A percentile compares a stretch with the other conserved stretches of the same genome.
These are phyloP conservation scores for Fragilariopsis cylindrus DNA, from an alignment of 108 stramenopile species.

Conservation along the genomic window DNA sequence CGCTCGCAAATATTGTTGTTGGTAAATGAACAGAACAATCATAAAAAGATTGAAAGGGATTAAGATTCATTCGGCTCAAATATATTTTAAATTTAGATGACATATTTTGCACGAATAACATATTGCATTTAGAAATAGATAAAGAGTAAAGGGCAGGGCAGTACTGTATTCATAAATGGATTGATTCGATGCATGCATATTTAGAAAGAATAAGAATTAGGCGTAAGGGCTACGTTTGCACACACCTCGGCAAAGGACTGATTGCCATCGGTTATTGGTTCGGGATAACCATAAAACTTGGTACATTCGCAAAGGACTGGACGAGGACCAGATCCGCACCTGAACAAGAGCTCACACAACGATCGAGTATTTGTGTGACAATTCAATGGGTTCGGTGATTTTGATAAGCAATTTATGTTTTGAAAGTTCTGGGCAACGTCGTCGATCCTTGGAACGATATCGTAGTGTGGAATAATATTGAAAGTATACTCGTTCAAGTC, in stretches of 20 bases:
- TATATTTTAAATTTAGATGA: no score
- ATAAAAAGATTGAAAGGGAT: no score
- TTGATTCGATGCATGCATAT: no score
- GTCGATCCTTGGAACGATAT: slow-evolving; percentile 76
- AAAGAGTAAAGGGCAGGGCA: no score
- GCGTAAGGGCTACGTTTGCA: background rate
- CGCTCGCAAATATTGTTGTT: no score
- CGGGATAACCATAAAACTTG: slow-evolving; percentile 39
- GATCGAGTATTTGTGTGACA: slow-evolving; percentile 54
- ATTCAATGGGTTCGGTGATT: slow-evolving; percentile 15
- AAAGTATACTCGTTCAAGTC: slow-evolving; percentile 63
- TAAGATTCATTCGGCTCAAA: no score
- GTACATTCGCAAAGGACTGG: slow-evolving; percentile 73
- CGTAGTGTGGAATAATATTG: slow-evolving; percentile 77
- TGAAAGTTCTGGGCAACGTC: slow-evolving; percentile 61
- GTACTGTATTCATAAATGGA: no score
- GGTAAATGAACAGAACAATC: no score
- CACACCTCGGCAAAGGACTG: slow-evolving; percentile 1
- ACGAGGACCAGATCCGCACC: slow-evolving; percentile 57
- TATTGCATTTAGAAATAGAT: no score
- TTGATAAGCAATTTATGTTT: slow-evolving; percentile 61
- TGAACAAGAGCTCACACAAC: slow-evolving; percentile 69
- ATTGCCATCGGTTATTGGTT: slow-evolving; percentile 28
- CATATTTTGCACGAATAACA: no score
- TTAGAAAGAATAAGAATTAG: no score